A percentile compares a stretch with the other conserved stretches of the same genome.
phyloP scores from a whole-genome alignment of 2,329 filamentous ascomycete species.

The Botryotinia calthae region DNA sequence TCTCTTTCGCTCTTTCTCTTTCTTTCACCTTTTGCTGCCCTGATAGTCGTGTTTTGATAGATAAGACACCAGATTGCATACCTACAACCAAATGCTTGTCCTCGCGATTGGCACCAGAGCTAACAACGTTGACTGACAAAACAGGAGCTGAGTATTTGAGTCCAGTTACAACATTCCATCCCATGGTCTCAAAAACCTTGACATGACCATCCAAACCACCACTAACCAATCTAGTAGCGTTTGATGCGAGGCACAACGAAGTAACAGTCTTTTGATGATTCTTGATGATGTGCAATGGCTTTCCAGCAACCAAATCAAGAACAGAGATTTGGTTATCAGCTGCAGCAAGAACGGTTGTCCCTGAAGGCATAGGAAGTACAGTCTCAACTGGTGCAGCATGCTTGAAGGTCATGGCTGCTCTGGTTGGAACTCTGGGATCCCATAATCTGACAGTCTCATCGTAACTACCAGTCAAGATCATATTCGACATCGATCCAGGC shows the following conservation, averaged over 20 bases:
- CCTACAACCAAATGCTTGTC: constrained; percentile 94
- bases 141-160: constrained; percentile 92
- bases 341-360: constrained; percentile 81
- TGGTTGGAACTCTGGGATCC: constrained; percentile 75
- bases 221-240: constrained; percentile 76
- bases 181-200: constrained; percentile 91
- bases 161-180: constrained; percentile 95
- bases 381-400: constrained; percentile 85
- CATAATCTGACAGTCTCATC: constrained; percentile 91
- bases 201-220: constrained; percentile 93
- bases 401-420: constrained; percentile 87
- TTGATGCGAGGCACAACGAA: constrained; percentile 75
- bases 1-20: constrained; percentile 75
- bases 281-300: constrained; percentile 79
- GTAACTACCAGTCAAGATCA: constrained; percentile 88
- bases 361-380: constrained; percentile 82
- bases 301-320: constrained; percentile 86
- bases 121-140: constrained; percentile 76
- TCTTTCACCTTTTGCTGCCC: constrained; percentile 76
- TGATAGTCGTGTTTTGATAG: constrained; percentile 82
- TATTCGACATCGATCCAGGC: constrained; percentile 64
- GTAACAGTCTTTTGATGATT: constrained; percentile 99
- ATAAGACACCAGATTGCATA: constrained; percentile 91
- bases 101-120: constrained; percentile 63
- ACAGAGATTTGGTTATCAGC: constrained; percentile 86